Evolutionary conservation across 495 filamentous ascomycete genomes (phyloP).

Genomic region (Hypoxylon rickii): DNA sequence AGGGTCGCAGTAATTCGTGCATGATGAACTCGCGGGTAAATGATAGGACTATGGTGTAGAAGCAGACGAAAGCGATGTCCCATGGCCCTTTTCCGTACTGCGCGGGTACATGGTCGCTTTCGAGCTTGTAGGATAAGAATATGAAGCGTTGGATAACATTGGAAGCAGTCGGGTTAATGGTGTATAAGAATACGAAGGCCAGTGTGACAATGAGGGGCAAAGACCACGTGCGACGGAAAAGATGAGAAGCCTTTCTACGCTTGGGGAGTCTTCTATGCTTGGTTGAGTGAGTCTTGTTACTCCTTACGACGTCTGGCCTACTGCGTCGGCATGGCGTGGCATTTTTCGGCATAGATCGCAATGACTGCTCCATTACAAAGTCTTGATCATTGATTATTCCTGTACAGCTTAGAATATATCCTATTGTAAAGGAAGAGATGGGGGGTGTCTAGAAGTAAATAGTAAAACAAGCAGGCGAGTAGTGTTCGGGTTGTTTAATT

Average conservation of each 20-base stretch:
- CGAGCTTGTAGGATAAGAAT: conserved; percentile 86
- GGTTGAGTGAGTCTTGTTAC: not conserved
- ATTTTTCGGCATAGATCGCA: not conserved
- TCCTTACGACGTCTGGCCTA: not conserved
- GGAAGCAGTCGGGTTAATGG: conserved; percentile 71
- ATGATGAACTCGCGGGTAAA: conserved; percentile 97
- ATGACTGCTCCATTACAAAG: too few species aligned
- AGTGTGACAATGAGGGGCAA: conserved; percentile 71
- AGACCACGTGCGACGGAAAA: conserved; percentile 71
- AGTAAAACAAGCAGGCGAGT: not conserved
- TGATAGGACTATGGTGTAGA: conserved; percentile 85
- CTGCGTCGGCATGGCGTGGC: not conserved
- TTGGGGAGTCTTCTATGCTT: conserved; percentile 45
- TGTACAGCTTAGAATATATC: too few species aligned
- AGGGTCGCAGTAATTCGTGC: conserved; percentile 85
- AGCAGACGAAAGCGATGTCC: conserved; percentile 85
- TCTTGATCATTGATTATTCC: too few species aligned
- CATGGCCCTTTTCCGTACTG: conserved; percentile 87
- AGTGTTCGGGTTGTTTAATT: not conserved
- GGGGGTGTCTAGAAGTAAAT: not conserved
- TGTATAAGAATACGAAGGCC: conserved; percentile 68
- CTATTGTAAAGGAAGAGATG: not conserved
- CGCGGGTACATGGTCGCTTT: conserved; percentile 48
- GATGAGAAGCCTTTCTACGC: conserved; percentile 57
- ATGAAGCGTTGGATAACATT: conserved; percentile 84